Evolutionary conservation across 2,329 filamentous ascomycete genomes (phyloP), one percentile per base, ranked within the genome.

Genomic region (Trichoderma afroharzianum): DNA sequence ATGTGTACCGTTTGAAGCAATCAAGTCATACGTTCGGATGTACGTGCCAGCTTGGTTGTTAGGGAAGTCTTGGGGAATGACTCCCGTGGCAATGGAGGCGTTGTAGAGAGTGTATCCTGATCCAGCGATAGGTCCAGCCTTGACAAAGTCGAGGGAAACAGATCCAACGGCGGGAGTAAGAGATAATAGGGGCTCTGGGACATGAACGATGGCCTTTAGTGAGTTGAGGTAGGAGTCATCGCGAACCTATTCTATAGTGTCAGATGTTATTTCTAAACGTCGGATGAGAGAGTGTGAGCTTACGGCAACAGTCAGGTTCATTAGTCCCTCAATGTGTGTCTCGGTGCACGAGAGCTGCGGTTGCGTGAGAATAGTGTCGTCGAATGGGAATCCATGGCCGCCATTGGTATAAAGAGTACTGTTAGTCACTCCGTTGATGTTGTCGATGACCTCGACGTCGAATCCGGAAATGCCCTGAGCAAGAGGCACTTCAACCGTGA

Each of bases 391-490:
- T 1, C 72, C 71, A 12, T 39, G 5, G 2, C 72, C 72, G 5
- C 72, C 72, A 33, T 73, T 73, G 1, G 67, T 72, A 33, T 73
- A 58, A 24, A 71, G 11, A 8, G 66, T 73, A 21, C 47, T 71
- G 18, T 62, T 70, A 21, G 63, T 28, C 11, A 33, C 68, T 12
- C 71, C 73, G 30, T 72, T 64, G n/a, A 62, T 43, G 4, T 66
- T 73, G 47, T 72, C 72, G 32, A 71, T 33, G 6, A 72, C 69
- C 36, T 72, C 71, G 3, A 73, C 67, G 12, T 73, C 71, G 39
- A 73, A 73, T 18, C 59, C 58, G 6, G 72, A 72, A 32, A 73
- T 36, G 0, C 72, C 71, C 18, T 72, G 67, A 1, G 32, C 9
- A 18, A 71, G 32, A 26, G 71, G 62, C 1, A 73, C 62, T 18